A percentile compares a stretch with the other conserved stretches of the same genome.
These are phyloP conservation scores for Monosporozyma aquatica DNA, from an alignment of 805 yeast genomes.

Conservation along the genomic window DNA sequence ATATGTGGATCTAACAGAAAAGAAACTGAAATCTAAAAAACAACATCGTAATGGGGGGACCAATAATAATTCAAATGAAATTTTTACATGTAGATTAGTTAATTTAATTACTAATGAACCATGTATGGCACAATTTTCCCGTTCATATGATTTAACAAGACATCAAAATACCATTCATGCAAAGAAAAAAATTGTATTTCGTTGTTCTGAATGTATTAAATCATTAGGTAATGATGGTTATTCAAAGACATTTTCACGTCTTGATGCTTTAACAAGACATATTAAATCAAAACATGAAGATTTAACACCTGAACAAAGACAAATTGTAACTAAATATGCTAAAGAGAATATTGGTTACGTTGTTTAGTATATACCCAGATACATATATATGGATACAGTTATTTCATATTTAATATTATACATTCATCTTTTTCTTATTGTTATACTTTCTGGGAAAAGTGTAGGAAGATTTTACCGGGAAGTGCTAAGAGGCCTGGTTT, in stretches of 20 bases:
- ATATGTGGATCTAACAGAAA: not conserved
- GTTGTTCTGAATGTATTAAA: constrained; percentile 71
- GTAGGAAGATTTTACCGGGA: too few relatives aligned
- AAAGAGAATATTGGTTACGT: constrained; percentile 65
- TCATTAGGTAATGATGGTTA: constrained; percentile 34
- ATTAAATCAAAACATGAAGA: constrained; percentile 79
- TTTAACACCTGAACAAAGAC: constrained; percentile 45
- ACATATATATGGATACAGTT: not conserved
- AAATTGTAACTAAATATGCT: constrained; percentile 62
- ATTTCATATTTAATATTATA: not conserved
- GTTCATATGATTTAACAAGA: constrained; percentile 89
- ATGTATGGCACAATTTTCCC: constrained; percentile 50
- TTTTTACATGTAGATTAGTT: constrained; percentile 13
- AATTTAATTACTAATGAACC: constrained; percentile 24
- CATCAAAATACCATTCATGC: constrained; percentile 97
- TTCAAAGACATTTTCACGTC: constrained; percentile 80
- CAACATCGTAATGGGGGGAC: not conserved
- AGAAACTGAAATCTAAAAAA: not conserved
- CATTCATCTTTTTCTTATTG: not conserved
- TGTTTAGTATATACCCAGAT: constrained; percentile 4
- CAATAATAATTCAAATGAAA: constrained; percentile 6
- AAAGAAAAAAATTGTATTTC: constrained; percentile 70
- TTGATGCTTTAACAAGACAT: constrained; percentile 91
- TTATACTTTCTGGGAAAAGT: too few relatives aligned
- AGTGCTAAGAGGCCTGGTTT: too few relatives aligned